A percentile compares a stretch with the other conserved stretches of the same genome.
Conservation (phyloP, 805 yeast species). For the Kregervanrija pseudodelftensis region DNA sequence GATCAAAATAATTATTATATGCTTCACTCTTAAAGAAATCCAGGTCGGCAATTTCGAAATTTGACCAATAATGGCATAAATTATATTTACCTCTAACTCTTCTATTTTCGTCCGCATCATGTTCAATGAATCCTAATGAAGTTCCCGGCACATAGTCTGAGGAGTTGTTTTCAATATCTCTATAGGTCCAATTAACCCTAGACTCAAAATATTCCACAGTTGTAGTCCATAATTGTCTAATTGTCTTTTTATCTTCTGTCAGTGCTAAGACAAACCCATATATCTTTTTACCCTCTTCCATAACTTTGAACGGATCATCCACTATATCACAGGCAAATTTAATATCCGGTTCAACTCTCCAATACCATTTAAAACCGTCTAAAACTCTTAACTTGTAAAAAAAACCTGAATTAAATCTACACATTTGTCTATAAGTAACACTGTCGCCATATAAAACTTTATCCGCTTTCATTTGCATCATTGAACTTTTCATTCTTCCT, state of each 20-base stretch:
- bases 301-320: conserved; percentile 39
- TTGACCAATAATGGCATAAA: conserved; percentile 57
- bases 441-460: conserved; percentile 50
- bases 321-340: conserved; percentile 43
- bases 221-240: conserved; percentile 42
- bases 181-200: conserved; percentile 5
- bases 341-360: conserved; percentile 53
- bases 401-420: conserved; percentile 42
- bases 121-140: conserved; percentile 38
- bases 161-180: conserved; percentile 15
- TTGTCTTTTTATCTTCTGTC: conserved; percentile 40
- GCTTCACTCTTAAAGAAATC: conserved; percentile 51
- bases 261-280: conserved; percentile 47
- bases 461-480: conserved; percentile 21
- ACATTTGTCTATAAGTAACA: conserved; percentile 67
- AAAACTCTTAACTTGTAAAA: conserved; percentile 42
- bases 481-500: conserved; percentile 23
- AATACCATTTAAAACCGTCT: conserved; percentile 43
- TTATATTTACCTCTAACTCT: conserved; percentile 41
- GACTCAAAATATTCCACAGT: conserved; percentile 35
- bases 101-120: conserved; percentile 32
- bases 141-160: conserved; percentile 28
- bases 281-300: conserved; percentile 39
- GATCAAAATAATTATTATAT: conserved; percentile 46
- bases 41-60: conserved; percentile 58